A percentile compares a stretch with the other conserved stretches of the same genome.
These are phyloP conservation scores for Camelina laxa DNA, from an alignment of 345 rosid genomes.

Conservation along the genomic window DNA sequence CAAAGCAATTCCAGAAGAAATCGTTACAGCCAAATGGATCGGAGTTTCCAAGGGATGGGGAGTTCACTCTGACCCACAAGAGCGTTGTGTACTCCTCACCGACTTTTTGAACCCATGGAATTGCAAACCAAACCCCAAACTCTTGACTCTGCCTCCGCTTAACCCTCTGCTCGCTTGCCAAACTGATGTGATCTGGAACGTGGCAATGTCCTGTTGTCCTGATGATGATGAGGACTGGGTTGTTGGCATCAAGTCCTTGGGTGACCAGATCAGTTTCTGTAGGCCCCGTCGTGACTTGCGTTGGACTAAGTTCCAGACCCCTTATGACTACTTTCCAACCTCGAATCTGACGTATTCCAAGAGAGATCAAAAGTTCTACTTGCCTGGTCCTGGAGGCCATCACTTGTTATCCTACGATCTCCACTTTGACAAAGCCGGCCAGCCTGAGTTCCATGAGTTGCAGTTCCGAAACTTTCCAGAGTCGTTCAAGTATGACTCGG, in stretches of 20 bases:
- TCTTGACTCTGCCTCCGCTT: constrained; percentile 21
- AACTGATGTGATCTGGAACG: constrained; percentile 25
- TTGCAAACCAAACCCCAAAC: constrained; percentile 9
- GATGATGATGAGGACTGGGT: constrained; percentile 16
- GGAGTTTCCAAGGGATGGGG: constrained; percentile 28
- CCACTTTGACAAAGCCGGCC: background rate
- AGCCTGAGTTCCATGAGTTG: constrained; percentile 13
- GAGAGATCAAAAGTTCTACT: constrained; percentile 14
- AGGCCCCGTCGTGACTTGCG: constrained; percentile 21
- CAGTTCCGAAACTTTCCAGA: constrained; percentile 4
- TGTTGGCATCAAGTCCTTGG: constrained; percentile 27
- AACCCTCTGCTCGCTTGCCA: constrained; percentile 11
- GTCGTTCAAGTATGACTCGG: constrained; percentile 5
- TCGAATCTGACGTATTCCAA: constrained; percentile 19
- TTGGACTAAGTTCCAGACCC: constrained; percentile 20
- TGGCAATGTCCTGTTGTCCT: constrained; percentile 32
- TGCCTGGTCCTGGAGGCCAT: constrained; percentile 31
- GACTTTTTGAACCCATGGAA: constrained; percentile 8
- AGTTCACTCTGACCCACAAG: background rate
- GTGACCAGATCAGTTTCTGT: constrained; percentile 26
- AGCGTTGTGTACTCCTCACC: background rate
- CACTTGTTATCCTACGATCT: constrained; percentile 17
- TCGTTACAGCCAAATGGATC: background rate
- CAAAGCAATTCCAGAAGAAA: constrained; percentile 5
- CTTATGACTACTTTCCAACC: constrained; percentile 4